Percentiles rank a stretch among this genome's conserved stretches.
Conservation (phyloP, 148 eudicot genomes). For the Persicaria maculosa region DNA sequence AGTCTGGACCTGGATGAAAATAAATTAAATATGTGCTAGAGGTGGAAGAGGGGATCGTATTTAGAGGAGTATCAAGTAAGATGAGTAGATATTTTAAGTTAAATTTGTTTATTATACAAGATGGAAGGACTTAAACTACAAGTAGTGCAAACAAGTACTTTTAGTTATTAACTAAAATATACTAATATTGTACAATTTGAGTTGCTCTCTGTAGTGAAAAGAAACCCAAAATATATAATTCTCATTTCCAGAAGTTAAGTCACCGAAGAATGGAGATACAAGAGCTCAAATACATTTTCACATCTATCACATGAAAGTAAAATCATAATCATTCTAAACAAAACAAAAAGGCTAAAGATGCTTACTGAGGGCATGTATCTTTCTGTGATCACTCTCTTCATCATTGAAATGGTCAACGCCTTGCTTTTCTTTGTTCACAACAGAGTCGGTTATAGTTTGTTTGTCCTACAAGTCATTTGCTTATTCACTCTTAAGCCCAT, state of each 20-base stretch:
- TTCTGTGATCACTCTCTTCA: slow-evolving; percentile 56
- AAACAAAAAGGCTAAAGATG: slow-evolving; percentile 12
- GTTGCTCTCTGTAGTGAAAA: background rate
- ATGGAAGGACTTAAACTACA: background rate
- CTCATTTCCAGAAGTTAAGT: background rate
- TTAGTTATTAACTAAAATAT: background rate
- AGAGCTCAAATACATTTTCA: background rate
- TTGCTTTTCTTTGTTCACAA: slow-evolving; percentile 22
- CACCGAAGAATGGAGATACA: background rate
- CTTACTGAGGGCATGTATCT: slow-evolving; percentile 78
- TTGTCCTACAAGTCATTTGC: slow-evolving; percentile 1
- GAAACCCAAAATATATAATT: background rate
- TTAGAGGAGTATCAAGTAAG: too few relatives aligned
- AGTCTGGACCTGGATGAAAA: background rate
- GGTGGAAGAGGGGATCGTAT: too few relatives aligned
- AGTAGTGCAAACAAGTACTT: background rate
- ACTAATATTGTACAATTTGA: background rate
- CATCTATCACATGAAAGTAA: background rate
- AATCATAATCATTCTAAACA: background rate
- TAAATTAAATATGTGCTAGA: too few relatives aligned
- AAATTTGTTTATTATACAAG: background rate
- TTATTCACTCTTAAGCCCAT: background rate
- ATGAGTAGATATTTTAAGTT: too few relatives aligned
- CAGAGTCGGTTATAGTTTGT: slow-evolving; percentile 12
- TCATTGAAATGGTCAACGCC: slow-evolving; percentile 73